phyloP scores from a whole-genome alignment of 345 rosid genomes.

The Psidium guajava region DNA sequence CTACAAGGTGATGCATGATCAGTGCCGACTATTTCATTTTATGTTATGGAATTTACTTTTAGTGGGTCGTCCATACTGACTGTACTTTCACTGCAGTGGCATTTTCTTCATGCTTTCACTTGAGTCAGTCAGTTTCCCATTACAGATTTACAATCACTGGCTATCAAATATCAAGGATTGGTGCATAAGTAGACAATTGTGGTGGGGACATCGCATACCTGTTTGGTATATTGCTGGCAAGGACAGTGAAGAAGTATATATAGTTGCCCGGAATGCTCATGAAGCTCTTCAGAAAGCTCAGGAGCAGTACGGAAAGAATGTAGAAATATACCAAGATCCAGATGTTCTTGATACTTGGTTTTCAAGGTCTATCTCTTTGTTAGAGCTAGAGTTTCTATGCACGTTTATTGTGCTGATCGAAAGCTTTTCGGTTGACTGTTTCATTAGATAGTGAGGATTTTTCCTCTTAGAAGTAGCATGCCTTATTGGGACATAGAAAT shows the following conservation, averaged over 20 bases:
- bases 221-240: constrained; percentile 94
- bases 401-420: not conserved
- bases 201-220: constrained; percentile 99
- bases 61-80: not conserved
- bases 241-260: constrained; percentile 73
- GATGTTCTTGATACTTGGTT: constrained; percentile 99
- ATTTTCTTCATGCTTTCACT: not conserved
- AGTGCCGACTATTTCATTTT: not conserved
- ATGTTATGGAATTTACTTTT: not conserved
- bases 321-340: constrained; percentile 87
- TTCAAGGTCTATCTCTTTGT: constrained; percentile 59
- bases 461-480: not conserved
- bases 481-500: not conserved
- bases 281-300: constrained; percentile 79
- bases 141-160: constrained; percentile 92
- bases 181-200: constrained; percentile 97
- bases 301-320: constrained; percentile 68
- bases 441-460: not conserved
- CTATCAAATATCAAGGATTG: constrained; percentile 95
- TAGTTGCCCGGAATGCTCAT: constrained; percentile 64
- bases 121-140: not conserved
- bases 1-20: not conserved
- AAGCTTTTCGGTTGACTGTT: not conserved
- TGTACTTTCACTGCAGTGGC: not conserved
- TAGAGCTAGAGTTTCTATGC: not conserved